phyloP scores from a whole-genome alignment of 2,329 filamentous ascomycete species.

The Clonostachys solani region DNA sequence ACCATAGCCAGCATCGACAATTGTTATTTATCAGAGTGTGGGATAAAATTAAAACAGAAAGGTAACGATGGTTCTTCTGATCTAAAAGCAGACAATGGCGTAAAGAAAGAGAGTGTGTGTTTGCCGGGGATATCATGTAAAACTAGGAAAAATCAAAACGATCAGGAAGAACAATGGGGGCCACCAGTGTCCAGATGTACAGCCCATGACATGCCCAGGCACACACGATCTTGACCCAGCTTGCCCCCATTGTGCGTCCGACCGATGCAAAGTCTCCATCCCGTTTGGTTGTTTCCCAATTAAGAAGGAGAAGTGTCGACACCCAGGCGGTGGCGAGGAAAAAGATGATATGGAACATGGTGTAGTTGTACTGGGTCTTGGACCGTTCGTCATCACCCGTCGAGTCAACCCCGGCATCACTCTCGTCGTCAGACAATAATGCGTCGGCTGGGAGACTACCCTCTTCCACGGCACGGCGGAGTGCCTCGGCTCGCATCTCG shows the following conservation, averaged over 20 bases:
- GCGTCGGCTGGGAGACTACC: constrained; percentile 90
- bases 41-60: no score
- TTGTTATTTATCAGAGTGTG: no score
- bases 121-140: neutral
- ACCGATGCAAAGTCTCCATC: constrained; percentile 82
- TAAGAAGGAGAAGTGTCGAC: constrained; percentile 78
- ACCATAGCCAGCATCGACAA: no score
- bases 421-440: constrained; percentile 69
- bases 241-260: constrained; percentile 92
- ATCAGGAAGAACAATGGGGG: constrained; percentile 80
- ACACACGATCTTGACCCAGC: constrained; percentile 98
- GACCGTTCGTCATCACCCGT: constrained; percentile 83
- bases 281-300: constrained; percentile 60
- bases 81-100: no score
- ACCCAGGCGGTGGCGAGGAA: constrained; percentile 96
- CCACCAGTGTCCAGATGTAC: constrained; percentile 89
- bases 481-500: constrained; percentile 88
- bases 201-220: constrained; percentile 95
- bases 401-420: constrained; percentile 57
- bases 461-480: constrained; percentile 87
- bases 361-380: constrained; percentile 93
- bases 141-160: constrained; percentile 65
- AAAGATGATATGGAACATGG: constrained; percentile 96
- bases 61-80: no score
- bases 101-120: no score